Percentiles rank a stretch among this genome's conserved stretches.
Conservation (phyloP, 768 basidiomycete genomes). For the Chalciporus sphaerocephalus region DNA sequence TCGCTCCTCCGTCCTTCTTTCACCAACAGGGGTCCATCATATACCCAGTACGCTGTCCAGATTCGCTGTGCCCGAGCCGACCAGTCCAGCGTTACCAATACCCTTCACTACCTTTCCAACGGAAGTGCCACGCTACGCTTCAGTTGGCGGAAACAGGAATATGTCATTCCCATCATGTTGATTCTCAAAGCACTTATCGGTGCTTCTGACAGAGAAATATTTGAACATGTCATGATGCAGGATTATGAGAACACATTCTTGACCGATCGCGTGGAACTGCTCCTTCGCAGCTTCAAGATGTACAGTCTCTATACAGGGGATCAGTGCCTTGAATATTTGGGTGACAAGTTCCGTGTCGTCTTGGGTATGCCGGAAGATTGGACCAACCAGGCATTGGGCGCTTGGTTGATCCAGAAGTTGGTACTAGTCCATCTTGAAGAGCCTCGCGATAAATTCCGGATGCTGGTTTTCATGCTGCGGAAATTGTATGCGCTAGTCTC, state of each 20-base stretch:
- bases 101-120: conserved; percentile 94
- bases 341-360: conserved; percentile 94
- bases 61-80: conserved; percentile 93
- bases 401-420: conserved; percentile 78
- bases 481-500: conserved; percentile 92
- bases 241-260: conserved; percentile 97
- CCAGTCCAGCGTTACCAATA: conserved; percentile 91
- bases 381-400: conserved; percentile 77
- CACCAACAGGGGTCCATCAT: conserved; percentile 87
- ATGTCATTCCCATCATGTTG: conserved; percentile 95
- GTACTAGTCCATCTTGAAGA: conserved; percentile 85
- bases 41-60: conserved; percentile 90
- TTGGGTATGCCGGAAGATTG: conserved; percentile 90
- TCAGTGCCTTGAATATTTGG: conserved; percentile 91
- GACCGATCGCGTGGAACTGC: conserved; percentile 92
- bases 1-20: conserved; percentile 90
- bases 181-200: conserved; percentile 89
- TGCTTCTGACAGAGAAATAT: conserved; percentile 93
- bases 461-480: conserved; percentile 95
- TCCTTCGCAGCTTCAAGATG: conserved; percentile 92
- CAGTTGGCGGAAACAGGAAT: conserved; percentile 97
- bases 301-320: conserved; percentile 83
- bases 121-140: conserved; percentile 97
- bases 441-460: conserved; percentile 89
- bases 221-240: conserved; percentile 93